phyloP scores from a whole-genome alignment of 257 asterid genomes.

The Rauvolfia tetraphylla region DNA sequence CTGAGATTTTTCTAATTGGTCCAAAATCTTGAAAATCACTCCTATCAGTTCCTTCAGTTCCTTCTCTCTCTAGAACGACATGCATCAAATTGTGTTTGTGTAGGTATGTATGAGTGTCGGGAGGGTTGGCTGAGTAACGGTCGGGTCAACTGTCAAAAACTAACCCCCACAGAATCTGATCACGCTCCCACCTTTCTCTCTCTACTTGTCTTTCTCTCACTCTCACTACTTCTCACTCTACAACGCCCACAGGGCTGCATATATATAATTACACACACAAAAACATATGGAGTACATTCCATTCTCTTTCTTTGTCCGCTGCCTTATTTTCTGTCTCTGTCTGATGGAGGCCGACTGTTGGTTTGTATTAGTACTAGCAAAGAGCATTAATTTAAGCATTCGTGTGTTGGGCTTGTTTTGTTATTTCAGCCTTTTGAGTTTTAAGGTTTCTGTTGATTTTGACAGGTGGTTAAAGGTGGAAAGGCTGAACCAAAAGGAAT shows the following conservation, averaged over 20 bases:
- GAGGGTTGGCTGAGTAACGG: conserved; percentile 39
- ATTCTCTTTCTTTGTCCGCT: conserved; percentile 36
- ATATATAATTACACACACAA: conserved; percentile 20
- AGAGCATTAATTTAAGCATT: conserved; percentile 30
- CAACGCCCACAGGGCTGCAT: conserved; percentile 2
- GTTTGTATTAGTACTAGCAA: conserved; percentile 17
- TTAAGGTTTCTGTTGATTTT: conserved; percentile 38
- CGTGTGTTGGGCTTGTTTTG: conserved; percentile 24
- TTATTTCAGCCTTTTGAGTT: conserved; percentile 11
- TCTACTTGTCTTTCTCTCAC: conserved; percentile 20
- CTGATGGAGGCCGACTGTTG: conserved; percentile 45
- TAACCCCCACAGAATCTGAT: conserved; percentile 79
- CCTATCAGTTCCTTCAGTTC: conserved; percentile 12
- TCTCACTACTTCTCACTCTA: conserved; percentile 18
- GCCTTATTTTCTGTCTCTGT: conserved; percentile 46
- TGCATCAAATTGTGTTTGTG: conserved; percentile 20
- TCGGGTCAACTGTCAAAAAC: conserved; percentile 89
- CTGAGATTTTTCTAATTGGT: conserved; percentile 33
- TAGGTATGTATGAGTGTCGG: conserved; percentile 28
- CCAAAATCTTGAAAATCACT: conserved; percentile 24
- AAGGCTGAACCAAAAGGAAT: conserved; percentile 43
- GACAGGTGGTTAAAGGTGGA: conserved; percentile 53
- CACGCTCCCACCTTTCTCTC: conserved; percentile 54
- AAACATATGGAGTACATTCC: conserved; percentile 19
- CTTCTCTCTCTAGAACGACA: conserved; percentile 31